Evolutionary conservation across 805 yeast species (phyloP), one percentile per base, ranked within the genome.

Genomic region (Metschnikowia anglica): DNA sequence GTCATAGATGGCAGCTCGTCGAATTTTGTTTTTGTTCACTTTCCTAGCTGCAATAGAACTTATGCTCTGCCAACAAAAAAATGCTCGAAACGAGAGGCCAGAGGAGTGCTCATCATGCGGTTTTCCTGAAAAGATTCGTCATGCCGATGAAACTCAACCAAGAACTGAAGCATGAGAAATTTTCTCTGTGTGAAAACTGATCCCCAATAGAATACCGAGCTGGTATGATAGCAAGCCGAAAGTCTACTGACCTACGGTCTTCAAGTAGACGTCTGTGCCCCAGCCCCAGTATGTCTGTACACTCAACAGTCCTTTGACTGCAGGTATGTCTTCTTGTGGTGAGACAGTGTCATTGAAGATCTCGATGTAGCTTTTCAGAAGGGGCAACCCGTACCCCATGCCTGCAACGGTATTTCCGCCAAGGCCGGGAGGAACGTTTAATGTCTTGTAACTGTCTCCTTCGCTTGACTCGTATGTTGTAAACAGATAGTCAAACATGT

Each of bases 381-480:
- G 68, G 5, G 98, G 98, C 42, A 91, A 64, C 0, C 99, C 99
- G 59, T 88, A 91, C 0, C 98, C 98, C 86, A 93, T 85, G 0
- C 99, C 99, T 0, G 97, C 96, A 26, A 91, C 80, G 7, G 76
- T 69, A 54, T 76, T 76, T 1, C 86, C 84, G 1, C 83, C 83
- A 18, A 75, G 73, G 2, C 89, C 90, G 0, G 89, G 90, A 25
- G 85, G 81, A 21, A 77, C 77, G 54, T 85, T 84, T 43, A 81
- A 63, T 0, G 86, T 80, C 54, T 76, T 76, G 54, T 75, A 76
- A 29, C 78, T 71, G 11, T 77, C 85, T 4, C 80, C 81, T 44
- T 79, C 84, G 16, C 73, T 70, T 0, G 71, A 58, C 36, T 80
- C 81, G 46, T 81, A 89, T 0, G 96, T 88, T 1, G 95, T 76